A percentile compares a stretch with the other conserved stretches of the same genome.
Conservation (phyloP, 169 alveolate genomes). For the Cyclospora cayetanensis region DNA sequence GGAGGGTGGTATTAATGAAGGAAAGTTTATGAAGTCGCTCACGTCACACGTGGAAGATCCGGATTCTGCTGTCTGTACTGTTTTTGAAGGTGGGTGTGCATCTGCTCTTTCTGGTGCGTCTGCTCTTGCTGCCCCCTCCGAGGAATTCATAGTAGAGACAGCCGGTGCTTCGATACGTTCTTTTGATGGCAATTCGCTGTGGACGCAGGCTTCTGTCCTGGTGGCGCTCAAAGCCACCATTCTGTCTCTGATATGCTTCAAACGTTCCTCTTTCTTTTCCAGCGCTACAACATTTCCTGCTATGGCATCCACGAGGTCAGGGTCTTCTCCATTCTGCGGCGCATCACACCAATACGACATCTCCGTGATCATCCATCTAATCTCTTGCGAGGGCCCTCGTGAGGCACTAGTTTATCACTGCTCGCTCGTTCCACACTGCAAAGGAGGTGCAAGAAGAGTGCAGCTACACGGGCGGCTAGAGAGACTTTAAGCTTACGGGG, state of each 20-base stretch:
- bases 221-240: constrained; percentile 21
- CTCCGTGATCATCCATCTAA: no score
- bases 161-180: no score
- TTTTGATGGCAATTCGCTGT: background rate
- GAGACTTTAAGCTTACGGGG: background rate
- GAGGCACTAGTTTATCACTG: no score
- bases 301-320: constrained; percentile 3
- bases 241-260: background rate
- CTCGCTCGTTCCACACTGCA: no score
- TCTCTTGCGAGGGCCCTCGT: no score
- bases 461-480: background rate
- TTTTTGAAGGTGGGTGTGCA: no score
- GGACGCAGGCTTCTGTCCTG: background rate
- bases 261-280: constrained; percentile 12
- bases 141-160: no score
- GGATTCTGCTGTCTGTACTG: no score
- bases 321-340: constrained; percentile 11
- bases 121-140: constrained; percentile 13
- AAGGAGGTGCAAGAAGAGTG: no score
- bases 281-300: background rate
- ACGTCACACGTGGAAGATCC: no score
- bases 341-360: background rate
- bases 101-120: background rate
- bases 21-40: no score
- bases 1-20: no score